Evolutionary conservation across 192 early-diverging fungal genomes (phyloP).

Genomic region (Rhizoclosmatium globosum): DNA sequence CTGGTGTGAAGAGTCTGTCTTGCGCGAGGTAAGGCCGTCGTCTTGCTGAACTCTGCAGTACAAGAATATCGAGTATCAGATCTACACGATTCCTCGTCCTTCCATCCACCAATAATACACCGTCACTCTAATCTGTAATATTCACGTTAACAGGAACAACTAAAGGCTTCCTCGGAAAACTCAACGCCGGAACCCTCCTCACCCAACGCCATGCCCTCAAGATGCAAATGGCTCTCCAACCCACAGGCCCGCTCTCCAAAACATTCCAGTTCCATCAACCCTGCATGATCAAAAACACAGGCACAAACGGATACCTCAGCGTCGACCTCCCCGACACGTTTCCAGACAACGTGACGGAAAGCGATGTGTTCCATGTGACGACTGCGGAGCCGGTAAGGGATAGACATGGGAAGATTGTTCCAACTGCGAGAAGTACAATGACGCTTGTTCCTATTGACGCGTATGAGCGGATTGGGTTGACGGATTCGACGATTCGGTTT

Average conservation of each 20-base stretch:
- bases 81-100: too few species aligned
- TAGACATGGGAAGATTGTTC: neutral
- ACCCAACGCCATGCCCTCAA: conserved; percentile 36
- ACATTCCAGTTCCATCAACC: conserved; percentile 38
- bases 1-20: conserved; percentile 57
- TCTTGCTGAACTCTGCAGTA: too few species aligned
- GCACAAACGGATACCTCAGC: conserved; percentile 38
- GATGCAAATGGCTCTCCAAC: conserved; percentile 30
- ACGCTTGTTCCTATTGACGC: conserved; percentile 34
- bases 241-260: conserved; percentile 11
- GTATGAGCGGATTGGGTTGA: conserved; percentile 18
- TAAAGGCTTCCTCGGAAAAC: conserved; percentile 46
- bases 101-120: too few species aligned
- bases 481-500: conserved; percentile 30
- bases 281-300: conserved; percentile 48
- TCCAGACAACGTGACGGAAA: conserved; percentile 34
- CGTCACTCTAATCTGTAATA: too few species aligned
- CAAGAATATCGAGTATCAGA: too few species aligned
- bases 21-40: conserved; percentile 50
- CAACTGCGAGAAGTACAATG: conserved; percentile 37
- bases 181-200: conserved; percentile 32
- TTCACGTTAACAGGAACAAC: conserved; percentile 37
- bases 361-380: conserved; percentile 40
- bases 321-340: conserved; percentile 42
- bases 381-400: conserved; percentile 5